Percentiles rank a stretch among this genome's conserved stretches.
Evolutionary conservation across 2,329 filamentous ascomycete species (phyloP).

Genomic region (Conoideocrella luteorostrata): DNA sequence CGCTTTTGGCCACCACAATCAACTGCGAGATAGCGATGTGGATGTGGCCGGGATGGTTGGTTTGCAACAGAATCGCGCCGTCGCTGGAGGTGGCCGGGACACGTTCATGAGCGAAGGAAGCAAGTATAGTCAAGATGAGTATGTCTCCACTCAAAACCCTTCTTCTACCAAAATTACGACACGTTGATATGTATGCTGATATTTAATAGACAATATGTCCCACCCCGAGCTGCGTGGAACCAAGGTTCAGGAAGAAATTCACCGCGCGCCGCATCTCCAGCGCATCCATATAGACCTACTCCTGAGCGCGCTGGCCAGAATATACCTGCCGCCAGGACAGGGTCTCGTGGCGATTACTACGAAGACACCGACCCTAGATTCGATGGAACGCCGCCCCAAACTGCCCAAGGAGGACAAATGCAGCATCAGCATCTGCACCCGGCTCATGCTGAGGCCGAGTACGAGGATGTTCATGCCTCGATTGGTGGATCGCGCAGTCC

Average conservation of each 20-base stretch:
- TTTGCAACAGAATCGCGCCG: conserved; percentile 50
- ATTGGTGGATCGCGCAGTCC: conserved; percentile 57
- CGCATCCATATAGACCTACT: conserved; percentile 26
- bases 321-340: conserved; percentile 26
- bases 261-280: conserved; percentile 40
- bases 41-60: conserved; percentile 71
- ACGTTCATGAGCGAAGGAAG: conserved; percentile 60
- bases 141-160: conserved; percentile 19
- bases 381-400: conserved; percentile 22
- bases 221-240: conserved; percentile 52
- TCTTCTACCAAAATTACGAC: too few relatives aligned
- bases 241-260: conserved; percentile 36
- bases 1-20: conserved; percentile 39
- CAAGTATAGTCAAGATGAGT: conserved; percentile 69
- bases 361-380: conserved; percentile 93
- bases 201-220: conserved; percentile 41
- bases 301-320: conserved; percentile 31
- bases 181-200: too few relatives aligned
- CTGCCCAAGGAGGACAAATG: conserved; percentile 29
- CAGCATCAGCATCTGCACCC: too few relatives aligned
- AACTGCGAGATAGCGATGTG: conserved; percentile 57
- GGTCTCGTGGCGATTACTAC: conserved; percentile 58
- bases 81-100: conserved; percentile 31
- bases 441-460: conserved; percentile 34
- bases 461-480: conserved; percentile 56